Conservation (phyloP, 2,329 filamentous ascomycete species). For the Claviceps sp. region DNA sequence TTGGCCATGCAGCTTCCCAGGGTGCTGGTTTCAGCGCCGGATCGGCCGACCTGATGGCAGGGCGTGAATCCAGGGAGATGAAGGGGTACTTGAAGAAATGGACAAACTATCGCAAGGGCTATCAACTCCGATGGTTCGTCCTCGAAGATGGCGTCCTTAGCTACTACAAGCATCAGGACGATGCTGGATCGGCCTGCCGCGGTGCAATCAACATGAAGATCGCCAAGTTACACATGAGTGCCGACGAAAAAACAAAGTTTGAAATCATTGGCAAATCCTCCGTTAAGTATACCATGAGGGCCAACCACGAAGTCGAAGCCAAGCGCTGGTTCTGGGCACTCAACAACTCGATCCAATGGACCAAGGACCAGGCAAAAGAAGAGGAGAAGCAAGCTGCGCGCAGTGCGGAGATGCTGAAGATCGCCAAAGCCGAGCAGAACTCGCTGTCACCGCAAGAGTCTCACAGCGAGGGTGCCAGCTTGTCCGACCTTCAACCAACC, state of each 20-base stretch:
- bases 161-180: slow-evolving; percentile 99
- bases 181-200: slow-evolving; percentile 87
- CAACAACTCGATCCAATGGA: slow-evolving; percentile 97
- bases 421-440: slow-evolving; percentile 66
- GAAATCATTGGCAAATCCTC: slow-evolving; percentile 97
- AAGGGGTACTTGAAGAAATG: slow-evolving; percentile 98
- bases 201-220: slow-evolving; percentile 99
- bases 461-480: slow-evolving; percentile 39
- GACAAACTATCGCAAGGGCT: slow-evolving; percentile 97
- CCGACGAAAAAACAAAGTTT: slow-evolving; percentile 94
- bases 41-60: slow-evolving; percentile 49
- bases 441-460: slow-evolving; percentile 32
- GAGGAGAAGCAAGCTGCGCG: slow-evolving; percentile 66
- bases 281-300: slow-evolving; percentile 95
- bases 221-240: slow-evolving; percentile 85
- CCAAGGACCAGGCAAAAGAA: slow-evolving; percentile 90
- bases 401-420: slow-evolving; percentile 60
- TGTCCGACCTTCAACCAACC: slow-evolving; percentile 31
- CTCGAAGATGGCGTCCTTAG: slow-evolving; percentile 93
- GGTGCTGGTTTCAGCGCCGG: slow-evolving; percentile 34
- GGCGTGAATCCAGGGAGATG: slow-evolving; percentile 88
- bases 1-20: slow-evolving; percentile 57
- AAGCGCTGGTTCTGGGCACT: slow-evolving; percentile 99
- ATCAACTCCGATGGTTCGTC: slow-evolving; percentile 95
- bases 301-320: slow-evolving; percentile 94